Evolutionary conservation across 2,329 filamentous ascomycete genomes (phyloP).

Genomic region (Colletotrichum spaethianum): DNA sequence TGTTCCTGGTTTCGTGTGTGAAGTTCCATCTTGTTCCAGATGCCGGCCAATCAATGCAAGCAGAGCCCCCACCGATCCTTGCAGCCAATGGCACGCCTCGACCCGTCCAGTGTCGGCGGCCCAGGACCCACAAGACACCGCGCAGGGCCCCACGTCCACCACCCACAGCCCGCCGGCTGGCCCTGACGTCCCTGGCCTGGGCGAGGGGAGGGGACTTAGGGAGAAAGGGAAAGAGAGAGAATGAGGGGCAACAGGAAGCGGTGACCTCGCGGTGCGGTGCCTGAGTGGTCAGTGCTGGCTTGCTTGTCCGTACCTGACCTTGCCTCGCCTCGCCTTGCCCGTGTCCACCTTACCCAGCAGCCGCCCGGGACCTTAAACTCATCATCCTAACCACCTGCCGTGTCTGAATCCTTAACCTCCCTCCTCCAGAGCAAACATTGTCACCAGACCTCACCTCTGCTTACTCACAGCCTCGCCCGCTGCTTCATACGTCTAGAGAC

Average conservation of each 20-base stretch:
- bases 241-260: constrained; percentile 38
- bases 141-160: constrained; percentile 11
- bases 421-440: constrained; percentile 38
- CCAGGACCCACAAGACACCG: constrained; percentile 14
- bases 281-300: constrained; percentile 1
- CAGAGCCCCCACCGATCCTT: background rate
- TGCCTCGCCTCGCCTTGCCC: background rate
- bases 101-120: constrained; percentile 8
- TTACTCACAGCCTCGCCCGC: constrained; percentile 15
- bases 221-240: background rate
- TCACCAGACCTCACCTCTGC: constrained; percentile 22
- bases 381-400: background rate
- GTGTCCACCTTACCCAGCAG: background rate
- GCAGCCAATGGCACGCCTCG: constrained; percentile 11
- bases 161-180: constrained; percentile 26
- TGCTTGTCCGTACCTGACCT: background rate
- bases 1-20: constrained; percentile 41
- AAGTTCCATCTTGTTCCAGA: constrained; percentile 41
- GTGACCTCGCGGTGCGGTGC: constrained; percentile 26
- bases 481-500: background rate
- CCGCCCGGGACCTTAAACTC: background rate
- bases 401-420: constrained; percentile 29
- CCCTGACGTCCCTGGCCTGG: constrained; percentile 4
- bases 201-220: background rate
- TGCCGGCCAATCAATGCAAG: constrained; percentile 38